A percentile compares a stretch with the other conserved stretches of the same genome.
Conservation (phyloP, 495 filamentous ascomycete genomes). For the Barbatosphaeria neglecta region DNA sequence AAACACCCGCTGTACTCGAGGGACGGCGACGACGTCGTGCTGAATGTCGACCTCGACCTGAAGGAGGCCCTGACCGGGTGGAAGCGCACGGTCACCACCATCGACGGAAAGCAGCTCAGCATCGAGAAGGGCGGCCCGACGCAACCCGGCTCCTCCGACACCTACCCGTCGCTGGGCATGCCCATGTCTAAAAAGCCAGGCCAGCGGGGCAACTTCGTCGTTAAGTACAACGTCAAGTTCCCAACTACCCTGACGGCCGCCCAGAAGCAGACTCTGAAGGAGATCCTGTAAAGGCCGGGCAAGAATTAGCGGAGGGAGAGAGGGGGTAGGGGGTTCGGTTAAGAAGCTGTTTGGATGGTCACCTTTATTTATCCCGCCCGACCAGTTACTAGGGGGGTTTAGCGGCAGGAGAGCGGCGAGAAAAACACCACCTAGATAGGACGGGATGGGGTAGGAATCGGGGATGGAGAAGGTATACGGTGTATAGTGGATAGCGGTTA, state of each 20-base stretch:
- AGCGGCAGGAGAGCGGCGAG: too few species aligned
- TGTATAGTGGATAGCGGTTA: too few species aligned
- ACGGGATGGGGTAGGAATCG: too few species aligned
- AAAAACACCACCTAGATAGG: too few species aligned
- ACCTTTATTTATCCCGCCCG: too few species aligned
- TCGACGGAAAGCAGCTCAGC: constrained; percentile 73
- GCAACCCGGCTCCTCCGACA: constrained; percentile 64
- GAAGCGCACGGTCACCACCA: constrained; percentile 81
- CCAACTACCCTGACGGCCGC: constrained; percentile 57
- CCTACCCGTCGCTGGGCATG: constrained; percentile 83
- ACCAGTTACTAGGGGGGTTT: too few species aligned
- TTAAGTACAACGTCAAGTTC: constrained; percentile 87
- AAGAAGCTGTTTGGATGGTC: too few species aligned
- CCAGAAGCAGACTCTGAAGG: constrained; percentile 69
- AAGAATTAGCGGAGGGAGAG: too few species aligned
- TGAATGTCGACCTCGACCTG: constrained; percentile 67
- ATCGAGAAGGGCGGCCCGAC: constrained; percentile 74
- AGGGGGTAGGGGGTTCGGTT: too few species aligned
- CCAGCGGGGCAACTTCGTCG: constrained; percentile 74
- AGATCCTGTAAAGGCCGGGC: constrained; percentile 45
- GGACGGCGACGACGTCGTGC: constrained; percentile 72
- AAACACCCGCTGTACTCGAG: constrained; percentile 70
- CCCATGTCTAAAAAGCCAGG: constrained; percentile 77
- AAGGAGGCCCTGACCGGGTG: constrained; percentile 97
- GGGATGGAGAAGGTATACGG: too few species aligned